These are phyloP conservation scores for Globisporangium takayamanum DNA, from an alignment of 352 stramenopile genomes.

Conservation along the genomic window DNA sequence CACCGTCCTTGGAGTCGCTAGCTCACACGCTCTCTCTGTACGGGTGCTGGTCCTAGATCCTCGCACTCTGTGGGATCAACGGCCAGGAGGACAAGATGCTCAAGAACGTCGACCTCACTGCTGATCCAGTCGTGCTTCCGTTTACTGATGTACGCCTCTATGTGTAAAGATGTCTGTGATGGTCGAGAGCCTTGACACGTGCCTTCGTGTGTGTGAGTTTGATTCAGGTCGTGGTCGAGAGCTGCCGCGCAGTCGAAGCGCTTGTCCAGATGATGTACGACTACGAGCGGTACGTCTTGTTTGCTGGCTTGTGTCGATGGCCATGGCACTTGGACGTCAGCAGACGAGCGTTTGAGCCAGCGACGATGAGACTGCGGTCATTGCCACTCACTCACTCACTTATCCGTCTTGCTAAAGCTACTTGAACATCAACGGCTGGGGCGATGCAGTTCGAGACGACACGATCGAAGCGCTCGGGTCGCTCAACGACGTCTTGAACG, in stretches of 20 bases:
- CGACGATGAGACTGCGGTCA: background rate
- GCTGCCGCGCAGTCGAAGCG: conserved; percentile 48
- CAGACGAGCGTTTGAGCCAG: background rate
- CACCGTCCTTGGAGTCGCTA: background rate
- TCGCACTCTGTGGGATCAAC: conserved; percentile 48
- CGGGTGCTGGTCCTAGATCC: conserved; percentile 17
- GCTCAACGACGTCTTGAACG: conserved; percentile 67
- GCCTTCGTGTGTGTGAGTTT: background rate
- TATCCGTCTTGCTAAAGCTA: conserved; percentile 19
- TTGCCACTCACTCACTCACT: background rate
- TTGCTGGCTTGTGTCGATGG: background rate
- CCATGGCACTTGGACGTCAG: background rate
- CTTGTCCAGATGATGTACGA: conserved; percentile 78
- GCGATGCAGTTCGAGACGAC: conserved; percentile 64
- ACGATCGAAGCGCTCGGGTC: conserved; percentile 67
- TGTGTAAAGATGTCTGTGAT: background rate
- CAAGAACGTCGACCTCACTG: conserved; percentile 42
- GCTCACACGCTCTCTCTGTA: background rate
- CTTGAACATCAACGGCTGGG: conserved; percentile 78
- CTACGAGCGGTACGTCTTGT: conserved; percentile 45
- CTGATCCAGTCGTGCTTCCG: conserved; percentile 43
- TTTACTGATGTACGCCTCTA: conserved; percentile 43
- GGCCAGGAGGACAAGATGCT: conserved; percentile 49
- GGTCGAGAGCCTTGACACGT: background rate
- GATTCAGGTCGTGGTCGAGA: conserved; percentile 49